phyloP scores from a whole-genome alignment of 2,329 filamentous ascomycete genomes.

The Xylaria arbuscula region DNA sequence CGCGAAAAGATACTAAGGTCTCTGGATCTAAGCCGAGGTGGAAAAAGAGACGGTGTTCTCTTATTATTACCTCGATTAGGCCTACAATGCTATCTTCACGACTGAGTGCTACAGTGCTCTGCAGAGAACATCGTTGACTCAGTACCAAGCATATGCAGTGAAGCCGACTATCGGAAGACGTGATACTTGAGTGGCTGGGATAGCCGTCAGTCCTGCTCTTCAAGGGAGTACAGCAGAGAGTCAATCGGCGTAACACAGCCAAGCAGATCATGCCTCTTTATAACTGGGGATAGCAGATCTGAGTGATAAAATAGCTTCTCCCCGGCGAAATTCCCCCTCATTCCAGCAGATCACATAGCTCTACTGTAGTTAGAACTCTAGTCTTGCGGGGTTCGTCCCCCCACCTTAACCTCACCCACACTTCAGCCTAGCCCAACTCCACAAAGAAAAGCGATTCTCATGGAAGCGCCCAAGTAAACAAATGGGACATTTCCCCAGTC shows the following conservation, averaged over 20 bases:
- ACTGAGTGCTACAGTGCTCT: constrained; percentile 4
- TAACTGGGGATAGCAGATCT: not conserved
- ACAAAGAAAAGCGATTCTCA: constrained; percentile 69
- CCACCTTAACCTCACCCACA: not conserved
- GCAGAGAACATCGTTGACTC: constrained; percentile 16
- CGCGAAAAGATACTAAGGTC: not conserved
- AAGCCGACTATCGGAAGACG: not conserved
- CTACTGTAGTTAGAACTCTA: constrained; percentile 3
- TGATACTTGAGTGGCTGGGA: constrained; percentile 8
- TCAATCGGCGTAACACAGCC: not conserved
- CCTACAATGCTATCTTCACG: constrained; percentile 1
- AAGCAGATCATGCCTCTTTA: not conserved
- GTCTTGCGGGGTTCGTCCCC: constrained; percentile 32
- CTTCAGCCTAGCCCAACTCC: constrained; percentile 63
- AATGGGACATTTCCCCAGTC: constrained; percentile 76
- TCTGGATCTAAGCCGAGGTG: constrained; percentile 15
- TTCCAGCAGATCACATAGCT: not conserved
- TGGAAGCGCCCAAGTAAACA: constrained; percentile 72
- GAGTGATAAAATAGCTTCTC: constrained; percentile 10
- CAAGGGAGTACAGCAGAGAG: not conserved
- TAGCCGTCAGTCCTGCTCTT: not conserved
- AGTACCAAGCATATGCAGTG: not conserved
- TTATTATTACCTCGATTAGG: not conserved
- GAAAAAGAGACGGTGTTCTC: constrained; percentile 26
- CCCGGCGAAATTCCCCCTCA: constrained; percentile 1